Evolutionary conservation across 148 eudicot species (phyloP).

Genomic region (Vaccinium macrocarpon): DNA sequence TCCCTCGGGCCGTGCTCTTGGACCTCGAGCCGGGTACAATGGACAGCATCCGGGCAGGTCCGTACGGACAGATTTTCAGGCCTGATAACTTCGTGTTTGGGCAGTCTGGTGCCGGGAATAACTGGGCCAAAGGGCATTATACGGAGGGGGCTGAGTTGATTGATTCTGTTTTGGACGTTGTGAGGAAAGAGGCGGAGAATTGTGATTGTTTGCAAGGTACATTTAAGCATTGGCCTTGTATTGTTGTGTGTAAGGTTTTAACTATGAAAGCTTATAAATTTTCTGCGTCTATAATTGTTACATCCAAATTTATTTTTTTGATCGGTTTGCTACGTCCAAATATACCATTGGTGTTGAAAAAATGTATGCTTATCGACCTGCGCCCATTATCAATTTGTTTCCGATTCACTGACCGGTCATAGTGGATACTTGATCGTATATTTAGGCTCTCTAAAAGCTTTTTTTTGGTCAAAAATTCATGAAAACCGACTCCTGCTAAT

Average conservation of each 20-base stretch:
- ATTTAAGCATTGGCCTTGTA: background rate
- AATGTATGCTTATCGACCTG: background rate
- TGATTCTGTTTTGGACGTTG: background rate
- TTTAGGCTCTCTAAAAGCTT: no score
- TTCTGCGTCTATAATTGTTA: no score
- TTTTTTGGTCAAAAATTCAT: no score
- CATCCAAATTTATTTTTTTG: no score
- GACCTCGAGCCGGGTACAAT: background rate
- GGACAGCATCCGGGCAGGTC: background rate
- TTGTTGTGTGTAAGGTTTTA: no score
- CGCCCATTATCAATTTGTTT: no score
- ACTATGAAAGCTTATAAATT: no score
- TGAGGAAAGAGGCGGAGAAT: constrained; percentile 4
- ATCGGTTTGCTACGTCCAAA: background rate
- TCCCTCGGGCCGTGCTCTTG: background rate
- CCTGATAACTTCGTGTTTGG: constrained; percentile 1
- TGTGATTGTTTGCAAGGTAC: constrained; percentile 4
- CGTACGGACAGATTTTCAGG: background rate
- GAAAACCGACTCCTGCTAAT: background rate
- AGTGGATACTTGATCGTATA: no score
- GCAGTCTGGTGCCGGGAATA: background rate
- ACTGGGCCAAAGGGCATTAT: background rate
- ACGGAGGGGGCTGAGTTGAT: constrained; percentile 3
- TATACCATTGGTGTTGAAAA: background rate
- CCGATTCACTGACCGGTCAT: no score